Conservation (phyloP, 2,329 filamentous ascomycete species). For the Trematosphaeria pertusa region DNA sequence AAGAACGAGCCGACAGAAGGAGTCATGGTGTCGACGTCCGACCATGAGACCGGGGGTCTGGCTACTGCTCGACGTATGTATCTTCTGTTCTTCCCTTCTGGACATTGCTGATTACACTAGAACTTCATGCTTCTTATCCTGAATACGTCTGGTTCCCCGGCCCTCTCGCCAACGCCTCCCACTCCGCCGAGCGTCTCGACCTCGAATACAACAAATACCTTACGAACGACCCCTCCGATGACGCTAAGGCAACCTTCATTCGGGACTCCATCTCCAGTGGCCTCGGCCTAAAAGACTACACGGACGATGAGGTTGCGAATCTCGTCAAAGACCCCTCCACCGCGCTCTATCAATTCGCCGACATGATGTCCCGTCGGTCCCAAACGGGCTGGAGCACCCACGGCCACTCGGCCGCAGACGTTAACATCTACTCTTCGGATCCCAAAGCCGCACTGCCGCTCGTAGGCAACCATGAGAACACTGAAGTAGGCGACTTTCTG, state of each 20-base stretch:
- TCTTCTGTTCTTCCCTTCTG: not conserved
- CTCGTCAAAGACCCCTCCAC: constrained; percentile 66
- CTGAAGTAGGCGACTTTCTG: constrained; percentile 85
- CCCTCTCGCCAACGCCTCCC: constrained; percentile 80
- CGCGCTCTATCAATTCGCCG: constrained; percentile 72
- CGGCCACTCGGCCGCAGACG: constrained; percentile 87
- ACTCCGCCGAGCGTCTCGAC: constrained; percentile 74
- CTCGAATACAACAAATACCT: constrained; percentile 68
- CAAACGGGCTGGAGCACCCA: constrained; percentile 95
- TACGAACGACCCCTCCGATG: constrained; percentile 42
- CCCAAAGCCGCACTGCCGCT: constrained; percentile 67
- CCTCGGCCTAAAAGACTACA: constrained; percentile 79
- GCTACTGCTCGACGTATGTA: constrained; percentile 76
- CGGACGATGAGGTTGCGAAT: constrained; percentile 71
- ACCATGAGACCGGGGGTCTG: constrained; percentile 95
- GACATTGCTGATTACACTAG: constrained; percentile 37
- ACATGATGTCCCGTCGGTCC: constrained; percentile 85
- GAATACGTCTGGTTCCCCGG: constrained; percentile 82
- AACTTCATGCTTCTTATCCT: constrained; percentile 68
- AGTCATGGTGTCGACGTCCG: constrained; percentile 86
- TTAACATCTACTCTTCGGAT: constrained; percentile 92
- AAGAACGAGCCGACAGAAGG: constrained; percentile 74
- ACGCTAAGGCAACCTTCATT: constrained; percentile 63
- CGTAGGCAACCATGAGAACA: constrained; percentile 92
- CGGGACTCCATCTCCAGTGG: constrained; percentile 71